Percentiles rank a stretch among this genome's conserved stretches.
Conservation (phyloP, 495 filamentous ascomycete genomes). For the Jackrogersella multiformis region DNA sequence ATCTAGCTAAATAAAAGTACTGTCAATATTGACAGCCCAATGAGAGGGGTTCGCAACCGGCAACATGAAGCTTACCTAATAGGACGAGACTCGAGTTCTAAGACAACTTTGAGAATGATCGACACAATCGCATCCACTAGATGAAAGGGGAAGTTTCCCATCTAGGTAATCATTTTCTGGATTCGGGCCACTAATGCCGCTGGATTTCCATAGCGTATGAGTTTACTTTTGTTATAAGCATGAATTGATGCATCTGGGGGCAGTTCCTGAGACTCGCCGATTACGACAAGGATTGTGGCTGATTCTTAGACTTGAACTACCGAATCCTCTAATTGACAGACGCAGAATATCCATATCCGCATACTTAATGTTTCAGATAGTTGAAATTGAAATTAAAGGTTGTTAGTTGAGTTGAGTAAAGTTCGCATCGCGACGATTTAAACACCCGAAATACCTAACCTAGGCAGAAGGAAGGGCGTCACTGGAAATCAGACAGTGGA, state of each 20-base stretch:
- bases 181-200: background rate
- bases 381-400: no score
- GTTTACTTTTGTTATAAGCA: constrained; percentile 12
- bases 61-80: constrained; percentile 9
- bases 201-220: background rate
- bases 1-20: background rate
- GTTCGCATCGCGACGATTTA: no score
- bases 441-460: no score
- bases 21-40: background rate
- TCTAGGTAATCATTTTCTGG: background rate
- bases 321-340: background rate
- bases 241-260: background rate
- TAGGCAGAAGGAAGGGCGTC: no score
- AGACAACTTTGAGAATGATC: constrained; percentile 36
- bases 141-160: constrained; percentile 24
- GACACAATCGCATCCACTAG: constrained; percentile 9
- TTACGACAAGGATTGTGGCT: background rate
- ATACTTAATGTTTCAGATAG: background rate
- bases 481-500: no score
- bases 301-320: background rate
- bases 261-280: background rate
- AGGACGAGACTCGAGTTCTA: constrained; percentile 15
- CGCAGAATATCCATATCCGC: background rate
- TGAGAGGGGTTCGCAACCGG: background rate
- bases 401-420: no score